Conservation (phyloP, 176 grass and related monocot species). For the Metroxylon sagu region DNA sequence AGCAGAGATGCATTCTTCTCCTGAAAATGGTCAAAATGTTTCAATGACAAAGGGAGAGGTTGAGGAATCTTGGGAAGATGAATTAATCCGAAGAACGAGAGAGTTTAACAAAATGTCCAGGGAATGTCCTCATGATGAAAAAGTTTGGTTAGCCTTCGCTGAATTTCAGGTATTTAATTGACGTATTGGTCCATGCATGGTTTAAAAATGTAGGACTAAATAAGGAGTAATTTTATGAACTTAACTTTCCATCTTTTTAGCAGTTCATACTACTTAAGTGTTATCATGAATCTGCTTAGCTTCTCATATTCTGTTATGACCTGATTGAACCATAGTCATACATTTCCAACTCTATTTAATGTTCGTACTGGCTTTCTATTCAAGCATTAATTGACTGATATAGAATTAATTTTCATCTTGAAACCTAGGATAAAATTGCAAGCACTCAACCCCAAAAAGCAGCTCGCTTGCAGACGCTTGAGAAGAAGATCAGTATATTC, state of each 20-base stretch:
- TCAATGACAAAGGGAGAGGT: conserved; percentile 25
- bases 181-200: background rate
- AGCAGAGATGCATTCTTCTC: conserved; percentile 23
- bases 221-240: too few relatives aligned
- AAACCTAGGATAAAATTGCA: conserved; percentile 76
- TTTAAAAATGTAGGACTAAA: too few relatives aligned
- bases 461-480: conserved; percentile 63
- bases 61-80: conserved; percentile 97
- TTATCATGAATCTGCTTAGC: too few relatives aligned
- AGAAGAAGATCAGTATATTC: conserved; percentile 97
- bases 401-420: background rate
- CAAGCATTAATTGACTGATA: background rate
- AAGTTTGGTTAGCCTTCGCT: conserved; percentile 80
- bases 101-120: conserved; percentile 92
- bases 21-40: conserved; percentile 26
- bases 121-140: conserved; percentile 73
- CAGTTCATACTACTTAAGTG: too few relatives aligned
- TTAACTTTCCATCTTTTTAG: too few relatives aligned
- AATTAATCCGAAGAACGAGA: conserved; percentile 68
- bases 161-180: conserved; percentile 75
- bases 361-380: too few relatives aligned
- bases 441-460: conserved; percentile 68
- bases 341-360: too few relatives aligned
- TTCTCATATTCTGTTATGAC: too few relatives aligned
- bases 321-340: too few relatives aligned